Conservation (phyloP, 2,329 filamentous ascomycete genomes). For the Claviceps sp. region DNA sequence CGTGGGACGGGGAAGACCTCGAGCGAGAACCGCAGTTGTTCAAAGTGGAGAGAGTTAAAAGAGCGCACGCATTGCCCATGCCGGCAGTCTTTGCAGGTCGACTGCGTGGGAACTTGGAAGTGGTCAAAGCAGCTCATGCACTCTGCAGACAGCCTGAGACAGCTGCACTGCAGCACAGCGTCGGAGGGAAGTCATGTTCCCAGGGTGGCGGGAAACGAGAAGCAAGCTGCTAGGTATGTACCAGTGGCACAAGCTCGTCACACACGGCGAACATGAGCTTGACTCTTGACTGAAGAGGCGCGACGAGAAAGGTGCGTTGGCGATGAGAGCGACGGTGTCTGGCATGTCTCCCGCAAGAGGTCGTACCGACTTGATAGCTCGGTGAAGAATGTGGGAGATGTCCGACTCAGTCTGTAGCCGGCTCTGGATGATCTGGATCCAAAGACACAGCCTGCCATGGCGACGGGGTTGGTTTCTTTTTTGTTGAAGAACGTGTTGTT, state of each 20-base stretch:
- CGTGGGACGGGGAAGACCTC: constrained; percentile 9
- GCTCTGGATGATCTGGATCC: too few relatives aligned
- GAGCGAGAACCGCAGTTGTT: not conserved
- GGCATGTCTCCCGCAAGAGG: not conserved
- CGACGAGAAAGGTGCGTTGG: not conserved
- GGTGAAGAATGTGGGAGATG: constrained; percentile 4
- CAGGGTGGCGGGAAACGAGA: constrained; percentile 36
- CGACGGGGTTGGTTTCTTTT: not conserved
- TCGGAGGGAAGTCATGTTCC: constrained; percentile 33
- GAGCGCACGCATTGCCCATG: too few relatives aligned
- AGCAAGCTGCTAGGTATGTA: constrained; percentile 8
- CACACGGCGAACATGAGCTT: constrained; percentile 12
- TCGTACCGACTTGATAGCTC: not conserved
- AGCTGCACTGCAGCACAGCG: constrained; percentile 9
- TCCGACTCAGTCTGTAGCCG: not conserved
- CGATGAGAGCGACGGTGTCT: not conserved
- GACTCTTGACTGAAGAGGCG: constrained; percentile 5
- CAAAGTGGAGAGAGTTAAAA: not conserved
- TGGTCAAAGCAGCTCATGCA: not conserved
- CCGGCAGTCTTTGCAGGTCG: not conserved
- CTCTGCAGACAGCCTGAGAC: not conserved
- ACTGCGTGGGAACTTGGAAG: not conserved
- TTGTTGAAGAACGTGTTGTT: not conserved
- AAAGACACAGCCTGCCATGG: not conserved
- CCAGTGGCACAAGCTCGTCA: constrained; percentile 13